Percentiles rank a stretch among this genome's conserved stretches.
These are phyloP conservation scores for Crassisporium funariophilum DNA, from an alignment of 768 basidiomycete species.

Conservation along the genomic window DNA sequence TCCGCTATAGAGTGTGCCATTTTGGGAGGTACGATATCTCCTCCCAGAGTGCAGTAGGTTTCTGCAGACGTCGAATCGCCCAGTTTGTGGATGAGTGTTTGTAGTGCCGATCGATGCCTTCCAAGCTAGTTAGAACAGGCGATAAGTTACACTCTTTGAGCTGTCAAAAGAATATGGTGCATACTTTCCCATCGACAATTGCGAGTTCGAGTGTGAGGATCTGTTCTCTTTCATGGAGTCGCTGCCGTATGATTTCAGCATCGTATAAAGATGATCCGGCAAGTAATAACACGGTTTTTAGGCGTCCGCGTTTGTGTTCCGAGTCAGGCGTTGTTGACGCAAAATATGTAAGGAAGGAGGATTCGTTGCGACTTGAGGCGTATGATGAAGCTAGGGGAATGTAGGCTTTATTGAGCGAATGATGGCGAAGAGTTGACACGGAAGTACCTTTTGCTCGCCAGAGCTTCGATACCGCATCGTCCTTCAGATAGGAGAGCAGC, in stretches of 20 bases:
- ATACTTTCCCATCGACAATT: slow-evolving; percentile 78
- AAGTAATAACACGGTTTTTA: slow-evolving; percentile 79
- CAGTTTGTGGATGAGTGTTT: slow-evolving; percentile 66
- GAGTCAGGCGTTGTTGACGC: slow-evolving; percentile 84
- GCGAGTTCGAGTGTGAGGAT: slow-evolving; percentile 74
- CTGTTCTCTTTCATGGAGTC: slow-evolving; percentile 49
- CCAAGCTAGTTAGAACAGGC: slow-evolving; percentile 28
- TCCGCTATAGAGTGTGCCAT: slow-evolving; percentile 54
- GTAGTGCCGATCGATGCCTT: slow-evolving; percentile 64
- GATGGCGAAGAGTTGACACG: not conserved
- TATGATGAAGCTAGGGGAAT: slow-evolving; percentile 53
- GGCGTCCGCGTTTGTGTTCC: slow-evolving; percentile 65
- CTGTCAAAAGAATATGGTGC: slow-evolving; percentile 5
- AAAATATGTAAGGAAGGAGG: slow-evolving; percentile 73
- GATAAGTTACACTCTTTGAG: not conserved
- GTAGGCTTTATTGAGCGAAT: slow-evolving; percentile 2
- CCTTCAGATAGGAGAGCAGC: slow-evolving; percentile 48
- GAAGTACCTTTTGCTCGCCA: slow-evolving; percentile 71
- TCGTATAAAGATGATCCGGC: slow-evolving; percentile 78
- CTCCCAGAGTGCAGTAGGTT: slow-evolving; percentile 81
- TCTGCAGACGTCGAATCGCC: slow-evolving; percentile 80
- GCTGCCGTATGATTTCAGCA: slow-evolving; percentile 42
- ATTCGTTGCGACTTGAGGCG: slow-evolving; percentile 39
- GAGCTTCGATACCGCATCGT: slow-evolving; percentile 56
- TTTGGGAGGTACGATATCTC: slow-evolving; percentile 68